Base-by-base conservation (phyloP, 1,139 yeast genomes). In the Meyerozyma sp. region DNA sequence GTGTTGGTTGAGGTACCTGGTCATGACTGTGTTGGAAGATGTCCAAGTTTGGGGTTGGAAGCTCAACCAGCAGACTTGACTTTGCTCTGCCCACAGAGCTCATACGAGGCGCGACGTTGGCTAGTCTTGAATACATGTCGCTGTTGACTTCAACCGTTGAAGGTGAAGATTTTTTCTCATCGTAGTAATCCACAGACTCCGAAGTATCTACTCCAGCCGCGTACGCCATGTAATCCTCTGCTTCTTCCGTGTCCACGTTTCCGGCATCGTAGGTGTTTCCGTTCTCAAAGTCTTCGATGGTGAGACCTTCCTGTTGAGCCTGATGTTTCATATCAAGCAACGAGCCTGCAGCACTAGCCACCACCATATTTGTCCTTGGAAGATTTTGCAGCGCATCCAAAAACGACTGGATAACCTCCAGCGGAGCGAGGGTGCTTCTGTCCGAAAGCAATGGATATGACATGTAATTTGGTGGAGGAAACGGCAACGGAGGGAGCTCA, bases 341-440 rank as follows among this genome's bases (percentile, higher is more conserved):
- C 18, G 75, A 65, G 2, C 77, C 77, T 0, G 78, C 77, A 7
- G 77, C 78, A 53, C 76, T 70, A 8, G 78, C 78, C 18, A 70
- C 61, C 18, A 72, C 76, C 78, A 73, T 73, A 47, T 73, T 77
- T 8, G 64, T 62, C 32, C 76, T 54, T 1, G 77, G 77, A 29
- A 71, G 55, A 26, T 60, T 46, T 26, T 62, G 59, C 49, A 63
- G 64, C 5, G 77, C 78, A 29, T 68, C 70, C 27, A 71, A 47
- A 42, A 71, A 62, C 21, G 63, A 59, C 3, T 54, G 50, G 46
- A 73, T 69, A 10, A 71, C 73, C 25, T 70, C 74, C 11, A 47
- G 49, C 0, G 78, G 77, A 2, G 63, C 53, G 35, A 71, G 54
- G 4, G 66, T 53, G 0, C 75, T 60, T 44, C 61, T 55, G 40